Base-by-base conservation (phyloP, 768 basidiomycete genomes). In the Exidia glandulosa region DNA sequence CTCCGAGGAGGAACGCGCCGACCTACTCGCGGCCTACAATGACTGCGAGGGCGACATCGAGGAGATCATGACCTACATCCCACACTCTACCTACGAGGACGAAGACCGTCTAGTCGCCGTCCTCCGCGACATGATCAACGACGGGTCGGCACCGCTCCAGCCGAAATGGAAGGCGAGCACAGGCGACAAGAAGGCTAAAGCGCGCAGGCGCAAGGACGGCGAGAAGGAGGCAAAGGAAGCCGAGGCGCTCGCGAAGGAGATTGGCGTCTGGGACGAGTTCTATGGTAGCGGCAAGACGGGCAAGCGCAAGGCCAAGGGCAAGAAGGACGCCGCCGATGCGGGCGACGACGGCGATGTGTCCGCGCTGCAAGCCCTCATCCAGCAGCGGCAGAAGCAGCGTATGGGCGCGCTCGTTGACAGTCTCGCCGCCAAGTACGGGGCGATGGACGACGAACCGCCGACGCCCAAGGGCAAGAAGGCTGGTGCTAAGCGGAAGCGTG, bases 181-280 rank as follows among this genome's bases (percentile, higher is more conserved):
- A 33, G 87, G 83, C 68, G 93, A 97, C 68, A 83, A 88, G 71
- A 91, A 90, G 72, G 85, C 85, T 3, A 83, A 79, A 64, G 79
- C 86, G 63, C 80, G 84, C 23, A 79, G 94, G 48, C 80, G 79
- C 75, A 90, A 88, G 71, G 80, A 82, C 66, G 81, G 84, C 1
- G 77, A 84, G 62, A 87, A 85, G 69, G 93, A 94, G 70, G 90
- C 90, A 2, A 74, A 75, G 59, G 91, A 95, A 66, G 94, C 94
- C 3, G 94, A 91, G 71, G 77, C 81, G 23, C 73, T 86, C 45
- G 94, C 94, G 4, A 90, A 84, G 64, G 90, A 91, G 63, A 73
- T 97, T 16, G 94, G 93, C 2, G 88, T 96, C 10, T 94, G 92
- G 91, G 93, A 96, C 59, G 90, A 93, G 65, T 93, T 93, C 66